Base-by-base conservation (phyloP, 2,329 filamentous ascomycete species). In the Dactylellina cionopaga region DNA sequence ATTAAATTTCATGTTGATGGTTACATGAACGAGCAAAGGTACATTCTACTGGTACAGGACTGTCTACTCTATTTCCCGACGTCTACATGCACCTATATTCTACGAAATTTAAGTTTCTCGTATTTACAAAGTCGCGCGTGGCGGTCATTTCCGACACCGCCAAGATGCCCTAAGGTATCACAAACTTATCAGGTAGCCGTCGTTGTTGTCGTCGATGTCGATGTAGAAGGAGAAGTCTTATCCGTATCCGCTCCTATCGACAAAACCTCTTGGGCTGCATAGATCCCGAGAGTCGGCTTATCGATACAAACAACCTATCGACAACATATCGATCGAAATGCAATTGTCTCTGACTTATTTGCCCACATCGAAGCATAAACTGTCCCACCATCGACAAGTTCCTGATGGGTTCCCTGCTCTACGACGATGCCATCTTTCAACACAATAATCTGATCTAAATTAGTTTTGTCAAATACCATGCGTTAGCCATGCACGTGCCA, bases 321-420 rank as follows among this genome's bases (percentile, higher is more conserved):
- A 17, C 41, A 39, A 54, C 35, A 44, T 24, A 31, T n/a, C n/a
- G n/a, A n/a, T 17, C n/a, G n/a, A 29, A 44, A 43, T 49, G 33
- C 24, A 56, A 44, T 43, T 49, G 51, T 39, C 31, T 56, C 17
- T 29, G 15, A 84, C 89, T 84, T 82, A 91, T 89, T 89, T 82
- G 89, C 93, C 94, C 94, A 98, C 46, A 98, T 83, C 80, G 96
- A 90, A 5, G 91, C 88, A 80, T 98, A 98, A 19, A 97, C 84
- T 0, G 92, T 92, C 9, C 87, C 89, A 13, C 82, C 83, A 76
- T 95, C 90, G 74, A 98, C 87, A 68, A 99, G 82, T 79, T 95
- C 87, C 69, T 90, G 86, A 80, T 99, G 95, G 13, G 91, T 96
- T 11, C 95, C 95, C 7, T 66, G 88, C 82, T 98, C 95, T 1